Evolutionary conservation across 257 asterid species (phyloP).

Genomic region (Scutellaria barbata): DNA sequence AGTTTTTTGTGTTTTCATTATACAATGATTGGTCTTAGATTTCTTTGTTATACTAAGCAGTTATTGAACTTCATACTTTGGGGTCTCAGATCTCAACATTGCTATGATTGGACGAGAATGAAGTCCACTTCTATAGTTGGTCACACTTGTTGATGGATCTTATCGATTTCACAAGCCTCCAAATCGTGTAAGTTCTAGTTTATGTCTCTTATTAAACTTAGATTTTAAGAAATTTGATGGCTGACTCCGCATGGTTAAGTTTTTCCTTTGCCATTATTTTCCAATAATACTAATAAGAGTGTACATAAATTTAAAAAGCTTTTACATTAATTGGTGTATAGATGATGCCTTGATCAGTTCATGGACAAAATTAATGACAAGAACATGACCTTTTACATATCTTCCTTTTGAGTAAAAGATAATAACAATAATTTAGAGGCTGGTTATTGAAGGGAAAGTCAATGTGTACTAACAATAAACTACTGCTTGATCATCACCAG

Average conservation of each 20-base stretch:
- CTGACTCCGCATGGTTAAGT: not conserved
- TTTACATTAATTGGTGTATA: not conserved
- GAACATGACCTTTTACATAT: not conserved
- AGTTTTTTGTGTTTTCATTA: not conserved
- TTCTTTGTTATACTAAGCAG: constrained; percentile 14
- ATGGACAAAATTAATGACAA: not conserved
- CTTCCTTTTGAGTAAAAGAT: not conserved
- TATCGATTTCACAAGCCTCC: constrained; percentile 27
- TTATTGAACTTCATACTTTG: constrained; percentile 21
- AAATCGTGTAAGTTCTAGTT: constrained; percentile 27
- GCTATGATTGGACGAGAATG: constrained; percentile 6
- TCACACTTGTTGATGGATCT: constrained; percentile 4
- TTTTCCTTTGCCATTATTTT: not conserved
- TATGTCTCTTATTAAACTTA: not conserved
- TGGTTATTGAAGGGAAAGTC: constrained; percentile 13
- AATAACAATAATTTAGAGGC: not conserved
- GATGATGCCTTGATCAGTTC: constrained; percentile 5
- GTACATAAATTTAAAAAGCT: not conserved
- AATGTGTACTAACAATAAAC: not conserved
- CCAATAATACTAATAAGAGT: not conserved
- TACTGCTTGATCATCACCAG: constrained; percentile 7
- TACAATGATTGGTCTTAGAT: not conserved
- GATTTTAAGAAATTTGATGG: not conserved
- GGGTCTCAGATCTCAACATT: constrained; percentile 23
- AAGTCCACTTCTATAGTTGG: constrained; percentile 1